Conservation (phyloP, 371 early-diverging fungal genomes). For the Vairimorpha apis region DNA sequence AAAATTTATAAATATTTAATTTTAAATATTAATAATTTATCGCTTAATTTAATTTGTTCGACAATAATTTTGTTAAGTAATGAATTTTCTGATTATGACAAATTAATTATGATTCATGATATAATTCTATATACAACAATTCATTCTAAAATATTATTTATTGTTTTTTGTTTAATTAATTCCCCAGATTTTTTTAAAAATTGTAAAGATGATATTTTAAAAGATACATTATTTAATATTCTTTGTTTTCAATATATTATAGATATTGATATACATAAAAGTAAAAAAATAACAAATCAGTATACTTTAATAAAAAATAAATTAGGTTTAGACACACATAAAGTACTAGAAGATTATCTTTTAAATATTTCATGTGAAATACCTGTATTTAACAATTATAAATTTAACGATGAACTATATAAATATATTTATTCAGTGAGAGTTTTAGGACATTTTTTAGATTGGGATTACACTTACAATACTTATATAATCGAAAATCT, state of each 20-base stretch:
- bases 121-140: slow-evolving; percentile 26
- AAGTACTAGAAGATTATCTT: slow-evolving; percentile 16
- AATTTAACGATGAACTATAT: slow-evolving; percentile 14
- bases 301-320: slow-evolving; percentile 27
- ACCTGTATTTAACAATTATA: slow-evolving; percentile 10
- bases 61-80: slow-evolving; percentile 32
- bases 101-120: slow-evolving; percentile 46
- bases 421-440: slow-evolving; percentile 40
- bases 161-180: slow-evolving; percentile 42
- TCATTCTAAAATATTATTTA: slow-evolving; percentile 30
- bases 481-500: slow-evolving; percentile 51
- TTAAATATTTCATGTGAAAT: slow-evolving; percentile 7
- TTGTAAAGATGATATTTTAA: slow-evolving; percentile 16
- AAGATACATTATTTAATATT: slow-evolving; percentile 18
- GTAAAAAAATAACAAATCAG: not conserved
- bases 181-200: not conserved
- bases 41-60: slow-evolving; percentile 32
- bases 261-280: slow-evolving; percentile 32
- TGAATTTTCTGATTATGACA: slow-evolving; percentile 35
- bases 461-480: slow-evolving; percentile 64
- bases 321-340: slow-evolving; percentile 12
- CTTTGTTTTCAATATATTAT: slow-evolving; percentile 35
- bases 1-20: slow-evolving; percentile 30
- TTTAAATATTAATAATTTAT: slow-evolving; percentile 26
- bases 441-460: slow-evolving; percentile 54